Conservation (phyloP, 2,329 filamentous ascomycete genomes). For the Diaporthe sp. region DNA sequence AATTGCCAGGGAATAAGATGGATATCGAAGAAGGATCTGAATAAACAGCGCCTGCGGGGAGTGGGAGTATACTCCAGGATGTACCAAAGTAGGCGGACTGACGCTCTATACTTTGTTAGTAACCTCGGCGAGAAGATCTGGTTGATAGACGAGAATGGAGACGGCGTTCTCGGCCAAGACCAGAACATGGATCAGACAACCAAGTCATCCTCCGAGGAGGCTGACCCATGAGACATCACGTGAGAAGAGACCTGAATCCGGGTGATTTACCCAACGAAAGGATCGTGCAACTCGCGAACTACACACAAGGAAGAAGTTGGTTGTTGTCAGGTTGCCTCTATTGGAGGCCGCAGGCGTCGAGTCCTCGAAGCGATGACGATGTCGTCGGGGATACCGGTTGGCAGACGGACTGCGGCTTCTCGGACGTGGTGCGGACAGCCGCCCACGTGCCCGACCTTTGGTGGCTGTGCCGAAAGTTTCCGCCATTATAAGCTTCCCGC, state of each 20-base stretch:
- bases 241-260: neutral
- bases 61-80: neutral
- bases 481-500: constrained; percentile 20
- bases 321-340: neutral
- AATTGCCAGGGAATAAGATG: neutral
- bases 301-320: neutral
- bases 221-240: neutral
- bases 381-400: constrained; percentile 14
- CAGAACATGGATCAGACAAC: neutral
- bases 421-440: neutral
- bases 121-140: neutral
- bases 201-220: neutral
- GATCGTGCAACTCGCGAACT: neutral
- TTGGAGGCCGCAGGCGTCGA: constrained; percentile 19
- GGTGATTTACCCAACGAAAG: neutral
- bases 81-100: neutral
- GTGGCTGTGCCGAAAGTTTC: constrained; percentile 22
- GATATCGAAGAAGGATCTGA: neutral
- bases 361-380: neutral
- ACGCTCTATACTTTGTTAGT: neutral
- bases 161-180: neutral
- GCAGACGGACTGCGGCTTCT: neutral
- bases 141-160: constrained; percentile 2
- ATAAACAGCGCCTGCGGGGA: neutral
- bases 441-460: constrained; percentile 4